Conservation (phyloP, 768 basidiomycete species). For the Hericium rajendrae region DNA sequence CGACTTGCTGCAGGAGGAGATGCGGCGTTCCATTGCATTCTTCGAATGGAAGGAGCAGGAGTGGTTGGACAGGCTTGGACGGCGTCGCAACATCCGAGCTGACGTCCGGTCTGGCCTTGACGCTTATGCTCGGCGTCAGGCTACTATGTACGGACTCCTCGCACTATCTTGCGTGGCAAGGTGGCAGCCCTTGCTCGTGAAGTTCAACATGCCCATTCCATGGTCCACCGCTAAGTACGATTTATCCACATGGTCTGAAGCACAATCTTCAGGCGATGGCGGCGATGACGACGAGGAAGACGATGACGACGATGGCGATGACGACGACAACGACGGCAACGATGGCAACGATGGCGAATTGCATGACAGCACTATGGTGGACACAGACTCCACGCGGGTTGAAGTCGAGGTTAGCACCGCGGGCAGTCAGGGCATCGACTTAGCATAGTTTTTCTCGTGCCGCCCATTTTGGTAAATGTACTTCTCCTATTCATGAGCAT, state of each 20-base stretch:
- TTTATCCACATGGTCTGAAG: background rate
- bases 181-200: background rate
- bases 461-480: too few species aligned
- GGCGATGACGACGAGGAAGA: too few species aligned
- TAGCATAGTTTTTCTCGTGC: too few species aligned
- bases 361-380: too few species aligned
- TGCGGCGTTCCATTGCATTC: slow-evolving; percentile 16
- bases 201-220: background rate
- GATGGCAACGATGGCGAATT: too few species aligned
- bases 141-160: background rate
- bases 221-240: background rate
- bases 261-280: too few species aligned
- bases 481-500: too few species aligned
- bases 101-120: slow-evolving; percentile 2
- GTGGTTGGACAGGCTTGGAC: background rate
- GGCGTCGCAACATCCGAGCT: background rate
- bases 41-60: slow-evolving; percentile 11
- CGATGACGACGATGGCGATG: too few species aligned
- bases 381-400: too few species aligned
- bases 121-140: slow-evolving; percentile 10
- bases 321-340: too few species aligned
- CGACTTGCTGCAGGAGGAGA: slow-evolving; percentile 17
- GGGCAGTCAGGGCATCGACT: too few species aligned
- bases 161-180: background rate
- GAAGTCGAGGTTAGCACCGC: too few species aligned